Evolutionary conservation across 169 alveolate species (phyloP).

Genomic region (Plasmodium gaboni): DNA sequence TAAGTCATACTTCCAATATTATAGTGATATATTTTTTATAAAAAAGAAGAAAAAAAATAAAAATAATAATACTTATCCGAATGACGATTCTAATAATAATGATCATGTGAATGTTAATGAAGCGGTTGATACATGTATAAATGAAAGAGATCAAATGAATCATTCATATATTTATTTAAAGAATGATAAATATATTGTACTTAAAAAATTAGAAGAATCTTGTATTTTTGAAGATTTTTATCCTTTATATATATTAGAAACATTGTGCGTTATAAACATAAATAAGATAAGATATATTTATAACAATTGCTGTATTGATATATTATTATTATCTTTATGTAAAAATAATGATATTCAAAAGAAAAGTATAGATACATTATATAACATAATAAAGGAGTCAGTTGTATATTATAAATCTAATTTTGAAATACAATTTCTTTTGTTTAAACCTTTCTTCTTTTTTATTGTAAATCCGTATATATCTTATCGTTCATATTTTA

Average conservation of each 20-base stretch:
- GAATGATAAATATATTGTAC: conserved; percentile 28
- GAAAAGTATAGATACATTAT: conserved; percentile 67
- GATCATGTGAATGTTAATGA: background rate
- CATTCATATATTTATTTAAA: background rate
- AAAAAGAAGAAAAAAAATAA: background rate
- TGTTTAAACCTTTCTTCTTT: conserved; percentile 70
- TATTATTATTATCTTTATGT: conserved; percentile 55
- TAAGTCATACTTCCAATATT: conserved; percentile 28
- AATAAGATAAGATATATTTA: conserved; percentile 45
- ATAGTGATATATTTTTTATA: conserved; percentile 38
- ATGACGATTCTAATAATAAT: background rate
- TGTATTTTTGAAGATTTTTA: conserved; percentile 76
- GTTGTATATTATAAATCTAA: conserved; percentile 37
- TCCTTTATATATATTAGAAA: conserved; percentile 73
- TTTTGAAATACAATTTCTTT: conserved; percentile 49
- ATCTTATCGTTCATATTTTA: conserved; percentile 51
- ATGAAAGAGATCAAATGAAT: background rate
- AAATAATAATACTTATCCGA: background rate
- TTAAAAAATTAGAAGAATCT: conserved; percentile 61
- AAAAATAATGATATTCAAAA: conserved; percentile 71
- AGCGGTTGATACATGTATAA: background rate
- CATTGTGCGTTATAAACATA: conserved; percentile 63
- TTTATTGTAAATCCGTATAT: conserved; percentile 65
- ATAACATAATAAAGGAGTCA: conserved; percentile 68
- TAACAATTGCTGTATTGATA: conserved; percentile 61